Base-by-base conservation (phyloP, 1,284 basidiomycete species). In the Moesziomyces sp. region DNA sequence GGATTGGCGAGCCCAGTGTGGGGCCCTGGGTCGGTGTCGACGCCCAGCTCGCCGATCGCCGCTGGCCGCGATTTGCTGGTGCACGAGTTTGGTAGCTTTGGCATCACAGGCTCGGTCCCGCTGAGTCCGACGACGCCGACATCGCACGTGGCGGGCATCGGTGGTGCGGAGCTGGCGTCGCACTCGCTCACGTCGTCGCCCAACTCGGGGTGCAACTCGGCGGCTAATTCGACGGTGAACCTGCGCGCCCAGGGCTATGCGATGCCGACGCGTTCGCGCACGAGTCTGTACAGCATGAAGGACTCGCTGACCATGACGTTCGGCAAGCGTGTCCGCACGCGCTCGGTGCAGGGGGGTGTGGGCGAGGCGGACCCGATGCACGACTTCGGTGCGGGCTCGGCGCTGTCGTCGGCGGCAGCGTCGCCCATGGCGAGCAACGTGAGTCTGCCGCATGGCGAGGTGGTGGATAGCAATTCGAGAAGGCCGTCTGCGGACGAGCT, bases 291-390 rank as follows among this genome's bases (percentile, higher is more conserved):
- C 46, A 63, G 72, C 30, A 61, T 71, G 56, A 66, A 57, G 47
- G 72, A 75, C 14, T 59, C 72, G n/a, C 51, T 75, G 21, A 58
- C 67, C 14, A 64, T 60, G 48, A 58, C 72, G 4, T 75, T 75
- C 46, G 62, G 57, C 16, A 55, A 50, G 47, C 53, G 67, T 19
- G 38, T 43, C 8, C 59, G 72, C 21, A 58, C 72, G 13, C 52
- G 56, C 16, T 75, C 72, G 10, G 62, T 50, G 13, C 59, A 67
- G 30, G 63, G 57, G 13, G 67, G 63, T 11, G 19, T 49, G 21
- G 49, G 46, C 23, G 72, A 64, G 10, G 28, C n/a, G 14, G 51
- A 54, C 21, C 47, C 48, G 18, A 21, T 52, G 13, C 14, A 47
- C 30, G 57, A 67, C 23, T 52, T 67, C 45, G 64, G 64, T 18